Evolutionary conservation across 2,329 filamentous ascomycete species (phyloP), one percentile per base, ranked within the genome.

Genomic region (Furcasterigmium sp.): DNA sequence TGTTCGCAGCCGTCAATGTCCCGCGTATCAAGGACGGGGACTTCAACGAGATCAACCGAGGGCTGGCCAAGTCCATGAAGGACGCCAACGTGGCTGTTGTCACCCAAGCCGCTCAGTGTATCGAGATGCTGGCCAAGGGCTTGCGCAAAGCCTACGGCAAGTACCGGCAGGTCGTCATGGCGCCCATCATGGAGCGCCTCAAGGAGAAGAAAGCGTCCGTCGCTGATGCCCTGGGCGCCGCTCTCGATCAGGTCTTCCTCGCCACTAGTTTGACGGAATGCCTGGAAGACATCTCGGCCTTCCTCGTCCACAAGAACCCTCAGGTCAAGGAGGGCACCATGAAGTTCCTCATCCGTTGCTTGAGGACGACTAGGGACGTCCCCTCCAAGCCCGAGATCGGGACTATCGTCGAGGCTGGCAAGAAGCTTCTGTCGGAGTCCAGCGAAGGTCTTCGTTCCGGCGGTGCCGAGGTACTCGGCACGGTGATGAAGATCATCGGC

Each of bases 401-500:
- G 46, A 77, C 80, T 8, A 89, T 97, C 42, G 87, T 90, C n/a
- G 93, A 97, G 55, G 79, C 82, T 1, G 84, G 82, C 21, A 96
- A 91, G 57, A 97, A 95, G 63, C 72, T 97, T 8, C 73, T 98
- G 14, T 84, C 91, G 0, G 93, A 98, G 60, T 91, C 88, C 0
- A 91, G 84, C 53, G 91, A 94, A 54, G 84, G 78, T 3, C 80
- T 95, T 46, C 82, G 93, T 65, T 85, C 91, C 39, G 90, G 89
- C 23, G 93, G 91, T 61, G 91, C 91, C 13, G 93, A 98, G 63
- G 83, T 93, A 26, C 72, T 98, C 3, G 93, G 94, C 50, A 95
- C 91, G 0, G 65, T 98, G 39, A 97, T 96, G 93, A 98, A 97
- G 69, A 97, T 98, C 43, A 87, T 97, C 69, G 91, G 93, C 34